Evolutionary conservation across 805 yeast species (phyloP).

Genomic region (Yamadazyma takamatsuzukensis): DNA sequence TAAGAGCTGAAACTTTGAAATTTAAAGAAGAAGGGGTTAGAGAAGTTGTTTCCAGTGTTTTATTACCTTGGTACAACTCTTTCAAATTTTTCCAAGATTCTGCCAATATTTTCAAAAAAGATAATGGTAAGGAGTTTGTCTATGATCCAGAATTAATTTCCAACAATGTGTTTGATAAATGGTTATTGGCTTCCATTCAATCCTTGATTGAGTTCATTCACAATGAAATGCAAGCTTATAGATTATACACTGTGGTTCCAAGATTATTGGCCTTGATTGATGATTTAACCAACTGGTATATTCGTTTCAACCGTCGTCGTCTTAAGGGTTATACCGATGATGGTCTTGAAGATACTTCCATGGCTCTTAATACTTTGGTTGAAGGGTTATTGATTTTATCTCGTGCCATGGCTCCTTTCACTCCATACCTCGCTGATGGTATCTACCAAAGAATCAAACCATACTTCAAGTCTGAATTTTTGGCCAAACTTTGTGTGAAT

Average conservation of each 20-base stretch:
- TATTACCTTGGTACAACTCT: constrained; percentile 98
- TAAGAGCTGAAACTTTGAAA: constrained; percentile 93
- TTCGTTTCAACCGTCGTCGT: constrained; percentile 96
- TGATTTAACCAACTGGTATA: constrained; percentile 97
- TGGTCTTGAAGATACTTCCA: constrained; percentile 78
- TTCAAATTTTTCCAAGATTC: constrained; percentile 96
- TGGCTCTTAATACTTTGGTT: constrained; percentile 85
- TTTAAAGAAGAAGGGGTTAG: constrained; percentile 99
- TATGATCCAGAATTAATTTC: constrained; percentile 65
- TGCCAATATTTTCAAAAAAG: constrained; percentile 77
- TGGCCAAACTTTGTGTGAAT: constrained; percentile 39
- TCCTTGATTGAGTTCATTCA: constrained; percentile 83
- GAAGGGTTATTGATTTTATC: constrained; percentile 85
- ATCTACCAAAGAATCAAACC: constrained; percentile 74
- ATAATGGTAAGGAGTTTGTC: constrained; percentile 63
- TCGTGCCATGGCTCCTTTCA: constrained; percentile 98
- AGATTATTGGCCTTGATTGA: constrained; percentile 84
- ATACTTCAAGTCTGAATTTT: constrained; percentile 56
- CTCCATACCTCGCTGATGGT: constrained; percentile 91
- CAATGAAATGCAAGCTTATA: constrained; percentile 83
- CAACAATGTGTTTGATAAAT: constrained; percentile 92
- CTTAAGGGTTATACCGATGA: constrained; percentile 80
- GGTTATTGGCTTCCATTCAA: constrained; percentile 97
- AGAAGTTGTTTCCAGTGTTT: constrained; percentile 92
- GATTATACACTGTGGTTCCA: constrained; percentile 95